Evolutionary conservation across 148 eudicot genomes (phyloP).

Genomic region (Rhododendron ovatum): DNA sequence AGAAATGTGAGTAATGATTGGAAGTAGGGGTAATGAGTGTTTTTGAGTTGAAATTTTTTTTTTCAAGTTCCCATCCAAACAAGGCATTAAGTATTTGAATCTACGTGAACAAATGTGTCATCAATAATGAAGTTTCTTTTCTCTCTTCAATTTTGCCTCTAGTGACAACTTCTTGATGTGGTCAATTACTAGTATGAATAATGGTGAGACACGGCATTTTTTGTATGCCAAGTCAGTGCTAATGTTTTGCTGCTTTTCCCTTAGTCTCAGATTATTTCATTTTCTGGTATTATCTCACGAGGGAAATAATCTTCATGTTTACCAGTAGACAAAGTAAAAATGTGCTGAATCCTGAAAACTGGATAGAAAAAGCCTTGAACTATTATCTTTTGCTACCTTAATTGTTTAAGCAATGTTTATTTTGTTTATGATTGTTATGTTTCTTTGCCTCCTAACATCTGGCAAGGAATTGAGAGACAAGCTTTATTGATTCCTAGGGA

Average conservation of each 20-base stretch:
- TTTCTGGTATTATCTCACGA: neutral
- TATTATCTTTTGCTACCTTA: neutral
- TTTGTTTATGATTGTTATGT: neutral
- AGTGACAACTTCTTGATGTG: neutral
- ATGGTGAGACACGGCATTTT: neutral
- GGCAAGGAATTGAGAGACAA: conserved; percentile 5
- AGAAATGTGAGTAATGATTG: no score
- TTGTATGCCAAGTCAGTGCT: neutral
- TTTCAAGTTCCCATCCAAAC: no score
- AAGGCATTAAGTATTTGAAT: neutral
- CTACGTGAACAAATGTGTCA: neutral
- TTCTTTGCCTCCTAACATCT: neutral
- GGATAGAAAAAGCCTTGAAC: neutral
- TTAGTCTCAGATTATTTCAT: neutral
- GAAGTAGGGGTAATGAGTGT: no score
- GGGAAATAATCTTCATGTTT: neutral
- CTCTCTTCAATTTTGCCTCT: neutral
- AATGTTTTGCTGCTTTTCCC: neutral
- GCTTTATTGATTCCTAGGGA: conserved; percentile 32
- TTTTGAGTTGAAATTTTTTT: no score
- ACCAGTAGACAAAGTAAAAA: neutral
- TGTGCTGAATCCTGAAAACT: neutral
- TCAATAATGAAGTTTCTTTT: neutral
- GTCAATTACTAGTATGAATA: neutral
- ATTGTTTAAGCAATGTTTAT: neutral